A percentile compares a stretch with the other conserved stretches of the same genome.
phyloP scores from a whole-genome alignment of 306 rosid species.

The Castanopsis chinensis region DNA sequence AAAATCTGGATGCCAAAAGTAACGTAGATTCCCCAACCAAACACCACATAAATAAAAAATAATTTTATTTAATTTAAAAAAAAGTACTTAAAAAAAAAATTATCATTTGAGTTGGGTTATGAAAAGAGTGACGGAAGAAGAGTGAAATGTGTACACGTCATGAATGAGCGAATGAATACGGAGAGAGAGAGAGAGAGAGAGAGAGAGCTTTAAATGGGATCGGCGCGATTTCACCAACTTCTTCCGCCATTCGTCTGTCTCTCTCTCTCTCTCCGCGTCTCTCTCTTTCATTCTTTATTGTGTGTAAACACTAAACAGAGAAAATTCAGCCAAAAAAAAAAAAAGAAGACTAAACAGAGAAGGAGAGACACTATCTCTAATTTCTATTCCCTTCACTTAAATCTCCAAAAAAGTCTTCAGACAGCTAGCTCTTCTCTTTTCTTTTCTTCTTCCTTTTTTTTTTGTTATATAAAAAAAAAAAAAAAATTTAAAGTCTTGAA shows the following conservation, averaged over 20 bases:
- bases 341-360: background rate
- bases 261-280: background rate
- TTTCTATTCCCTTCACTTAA: too few species aligned
- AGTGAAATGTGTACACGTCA: too few species aligned
- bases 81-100: too few species aligned
- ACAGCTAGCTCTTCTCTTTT: background rate
- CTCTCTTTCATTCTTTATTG: background rate
- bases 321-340: too few species aligned
- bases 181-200: background rate
- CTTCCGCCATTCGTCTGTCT: background rate
- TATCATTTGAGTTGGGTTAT: too few species aligned
- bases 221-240: slow-evolving; percentile 19
- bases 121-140: too few species aligned
- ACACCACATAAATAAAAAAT: too few species aligned
- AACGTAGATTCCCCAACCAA: too few species aligned
- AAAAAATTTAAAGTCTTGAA: background rate
- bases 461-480: background rate
- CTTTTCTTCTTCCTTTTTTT: background rate
- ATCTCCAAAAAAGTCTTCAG: background rate
- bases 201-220: slow-evolving; percentile 17
- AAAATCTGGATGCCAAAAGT: too few species aligned
- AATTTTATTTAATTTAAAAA: too few species aligned
- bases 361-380: background rate
- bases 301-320: too few species aligned
- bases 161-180: too few species aligned